A percentile compares a stretch with the other conserved stretches of the same genome.
Conservation (phyloP, 805 yeast genomes). For the Ascoidea rubescens region DNA sequence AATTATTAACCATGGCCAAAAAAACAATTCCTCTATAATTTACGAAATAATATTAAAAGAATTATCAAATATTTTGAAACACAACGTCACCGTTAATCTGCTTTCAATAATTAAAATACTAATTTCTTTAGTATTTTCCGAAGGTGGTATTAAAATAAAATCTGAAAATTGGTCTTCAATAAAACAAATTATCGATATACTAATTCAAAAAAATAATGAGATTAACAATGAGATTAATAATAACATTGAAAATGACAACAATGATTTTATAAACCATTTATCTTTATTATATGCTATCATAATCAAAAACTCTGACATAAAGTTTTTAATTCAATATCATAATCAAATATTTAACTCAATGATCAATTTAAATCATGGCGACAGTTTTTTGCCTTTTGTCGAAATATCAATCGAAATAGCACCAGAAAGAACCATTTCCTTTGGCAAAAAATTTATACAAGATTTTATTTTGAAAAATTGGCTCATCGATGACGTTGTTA, state of each 20-base stretch:
- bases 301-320: conserved; percentile 29
- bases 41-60: conserved; percentile 18
- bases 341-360: conserved; percentile 27
- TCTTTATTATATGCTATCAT: conserved; percentile 37
- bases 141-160: not conserved
- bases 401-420: conserved; percentile 29
- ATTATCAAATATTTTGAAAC: conserved; percentile 2
- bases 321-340: conserved; percentile 3
- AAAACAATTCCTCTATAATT: conserved; percentile 30
- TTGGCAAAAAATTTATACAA: conserved; percentile 32
- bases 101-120: conserved; percentile 9
- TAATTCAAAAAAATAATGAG: conserved; percentile 7
- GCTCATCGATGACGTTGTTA: conserved; percentile 9
- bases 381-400: conserved; percentile 30
- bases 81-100: conserved; percentile 6
- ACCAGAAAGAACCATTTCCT: conserved; percentile 29
- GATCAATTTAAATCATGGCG: conserved; percentile 28
- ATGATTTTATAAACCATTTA: conserved; percentile 20
- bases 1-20: conserved; percentile 37
- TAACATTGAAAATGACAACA: conserved; percentile 13
- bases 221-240: conserved; percentile 2
- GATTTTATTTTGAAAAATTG: conserved; percentile 31
- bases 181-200: too few relatives aligned
- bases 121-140: conserved; percentile 2
- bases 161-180: conserved; percentile 5